Percentiles rank a stretch among this genome's conserved stretches.
Conservation (phyloP, 2,329 filamentous ascomycete genomes). For the Epichloe sp. region DNA sequence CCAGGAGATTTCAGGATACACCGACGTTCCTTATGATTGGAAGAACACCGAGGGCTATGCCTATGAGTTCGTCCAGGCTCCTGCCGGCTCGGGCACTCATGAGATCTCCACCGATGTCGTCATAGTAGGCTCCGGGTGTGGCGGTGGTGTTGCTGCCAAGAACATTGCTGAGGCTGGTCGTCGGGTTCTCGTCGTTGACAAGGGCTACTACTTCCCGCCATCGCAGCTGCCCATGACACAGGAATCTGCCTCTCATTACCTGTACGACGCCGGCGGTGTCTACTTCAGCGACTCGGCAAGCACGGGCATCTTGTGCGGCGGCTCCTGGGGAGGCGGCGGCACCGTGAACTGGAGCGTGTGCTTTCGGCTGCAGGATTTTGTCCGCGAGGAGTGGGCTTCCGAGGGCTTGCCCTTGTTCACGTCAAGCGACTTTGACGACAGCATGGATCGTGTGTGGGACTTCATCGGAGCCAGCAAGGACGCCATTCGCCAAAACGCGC, state of each 20-base stretch:
- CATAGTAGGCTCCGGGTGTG: slow-evolving; percentile 77
- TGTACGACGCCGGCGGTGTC: slow-evolving; percentile 58
- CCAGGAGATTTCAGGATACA: slow-evolving; percentile 42
- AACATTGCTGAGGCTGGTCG: slow-evolving; percentile 65
- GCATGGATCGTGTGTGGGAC: slow-evolving; percentile 63
- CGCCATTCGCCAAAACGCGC: slow-evolving; percentile 56
- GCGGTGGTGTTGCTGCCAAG: slow-evolving; percentile 70
- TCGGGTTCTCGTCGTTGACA: slow-evolving; percentile 69
- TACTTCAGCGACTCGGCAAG: slow-evolving; percentile 41
- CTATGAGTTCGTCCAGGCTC: slow-evolving; percentile 50
- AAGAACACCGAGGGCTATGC: slow-evolving; percentile 36
- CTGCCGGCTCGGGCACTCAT: slow-evolving; percentile 29
- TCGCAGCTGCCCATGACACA: slow-evolving; percentile 63
- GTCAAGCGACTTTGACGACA: slow-evolving; percentile 60
- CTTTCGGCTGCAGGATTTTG: slow-evolving; percentile 56
- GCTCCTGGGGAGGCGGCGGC: slow-evolving; percentile 73
- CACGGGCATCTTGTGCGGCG: slow-evolving; percentile 51
- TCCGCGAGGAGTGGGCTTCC: slow-evolving; percentile 70
- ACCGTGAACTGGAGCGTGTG: slow-evolving; percentile 73
- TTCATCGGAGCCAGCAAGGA: slow-evolving; percentile 63
- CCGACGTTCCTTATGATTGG: slow-evolving; percentile 38
- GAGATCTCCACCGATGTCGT: slow-evolving; percentile 68
- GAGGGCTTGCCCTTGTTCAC: slow-evolving; percentile 60
- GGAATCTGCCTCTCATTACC: slow-evolving; percentile 41
- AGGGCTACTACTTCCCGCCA: slow-evolving; percentile 63